Percentiles rank a stretch among this genome's conserved stretches.
Evolutionary conservation across 2,329 filamentous ascomycete species (phyloP).

Genomic region (Penicillium expansum): DNA sequence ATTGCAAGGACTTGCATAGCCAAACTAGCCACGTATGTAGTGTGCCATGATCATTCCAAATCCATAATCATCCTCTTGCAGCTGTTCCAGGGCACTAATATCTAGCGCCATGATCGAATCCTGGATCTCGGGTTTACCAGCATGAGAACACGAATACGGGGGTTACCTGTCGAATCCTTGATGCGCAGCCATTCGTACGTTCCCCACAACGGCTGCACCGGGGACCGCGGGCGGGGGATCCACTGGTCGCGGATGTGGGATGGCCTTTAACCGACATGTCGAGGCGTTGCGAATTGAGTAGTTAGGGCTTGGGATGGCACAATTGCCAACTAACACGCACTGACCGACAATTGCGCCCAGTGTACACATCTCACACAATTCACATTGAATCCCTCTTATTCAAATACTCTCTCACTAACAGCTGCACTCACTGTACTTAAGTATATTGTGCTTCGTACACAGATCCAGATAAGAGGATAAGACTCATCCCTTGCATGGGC

Average conservation of each 20-base stretch:
- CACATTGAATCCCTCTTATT: not conserved
- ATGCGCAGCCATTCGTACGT: not conserved
- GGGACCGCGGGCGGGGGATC: not conserved
- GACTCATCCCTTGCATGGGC: not conserved
- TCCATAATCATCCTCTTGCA: not conserved
- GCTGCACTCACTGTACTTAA: not conserved
- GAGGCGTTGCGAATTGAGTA: not conserved
- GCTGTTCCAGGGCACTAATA: not conserved
- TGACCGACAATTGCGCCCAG: not conserved
- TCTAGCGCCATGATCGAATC: not conserved
- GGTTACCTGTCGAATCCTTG: not conserved
- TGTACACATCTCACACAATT: not conserved
- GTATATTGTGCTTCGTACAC: not conserved
- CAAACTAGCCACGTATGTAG: not conserved
- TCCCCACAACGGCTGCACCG: slow-evolving; percentile 1
- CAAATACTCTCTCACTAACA: not conserved
- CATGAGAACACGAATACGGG: not conserved
- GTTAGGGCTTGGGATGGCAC: not conserved
- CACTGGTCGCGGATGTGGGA: not conserved
- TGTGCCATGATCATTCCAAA: not conserved
- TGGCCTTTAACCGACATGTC: not conserved
- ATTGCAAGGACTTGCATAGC: not conserved
- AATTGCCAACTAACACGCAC: not conserved
- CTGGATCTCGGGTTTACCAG: not conserved
- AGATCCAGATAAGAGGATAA: not conserved